A percentile compares a stretch with the other conserved stretches of the same genome.
These are phyloP conservation scores for Penicillium sp. DNA, from an alignment of 2,329 filamentous ascomycete species.

Conservation along the genomic window DNA sequence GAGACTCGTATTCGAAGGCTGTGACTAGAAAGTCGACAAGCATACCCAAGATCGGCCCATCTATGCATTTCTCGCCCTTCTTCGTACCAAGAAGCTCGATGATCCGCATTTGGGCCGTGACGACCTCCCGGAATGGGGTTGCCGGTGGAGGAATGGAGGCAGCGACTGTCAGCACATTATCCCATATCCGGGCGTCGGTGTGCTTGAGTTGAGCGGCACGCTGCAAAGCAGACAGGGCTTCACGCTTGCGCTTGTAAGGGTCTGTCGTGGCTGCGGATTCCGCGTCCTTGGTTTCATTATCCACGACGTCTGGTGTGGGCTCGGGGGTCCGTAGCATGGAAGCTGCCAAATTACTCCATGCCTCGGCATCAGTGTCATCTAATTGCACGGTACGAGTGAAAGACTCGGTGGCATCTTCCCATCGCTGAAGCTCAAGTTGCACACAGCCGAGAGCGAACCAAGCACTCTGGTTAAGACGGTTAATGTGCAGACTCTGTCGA, in stretches of 20 bases:
- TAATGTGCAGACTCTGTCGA: slow-evolving; percentile 69
- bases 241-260: slow-evolving; percentile 62
- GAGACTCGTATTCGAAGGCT: slow-evolving; percentile 39
- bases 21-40: slow-evolving; percentile 70
- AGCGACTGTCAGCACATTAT: slow-evolving; percentile 87
- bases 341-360: slow-evolving; percentile 91
- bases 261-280: slow-evolving; percentile 39
- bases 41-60: slow-evolving; percentile 67
- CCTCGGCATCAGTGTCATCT: slow-evolving; percentile 84
- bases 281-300: slow-evolving; percentile 27
- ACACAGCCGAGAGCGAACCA: slow-evolving; percentile 94
- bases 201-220: slow-evolving; percentile 78
- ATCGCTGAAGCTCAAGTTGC: slow-evolving; percentile 71
- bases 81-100: slow-evolving; percentile 66
- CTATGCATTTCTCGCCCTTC: slow-evolving; percentile 73
- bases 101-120: slow-evolving; percentile 70
- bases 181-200: slow-evolving; percentile 91
- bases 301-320: slow-evolving; percentile 26
- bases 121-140: slow-evolving; percentile 66
- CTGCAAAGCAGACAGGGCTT: slow-evolving; percentile 81
- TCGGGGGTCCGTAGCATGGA: slow-evolving; percentile 61
- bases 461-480: slow-evolving; percentile 74
- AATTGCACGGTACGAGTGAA: slow-evolving; percentile 79
- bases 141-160: slow-evolving; percentile 69
- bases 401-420: slow-evolving; percentile 74